Evolutionary conservation across 2,329 filamentous ascomycete genomes (phyloP), one percentile per base, ranked within the genome.

Genomic region (Raffaelea arxii): DNA sequence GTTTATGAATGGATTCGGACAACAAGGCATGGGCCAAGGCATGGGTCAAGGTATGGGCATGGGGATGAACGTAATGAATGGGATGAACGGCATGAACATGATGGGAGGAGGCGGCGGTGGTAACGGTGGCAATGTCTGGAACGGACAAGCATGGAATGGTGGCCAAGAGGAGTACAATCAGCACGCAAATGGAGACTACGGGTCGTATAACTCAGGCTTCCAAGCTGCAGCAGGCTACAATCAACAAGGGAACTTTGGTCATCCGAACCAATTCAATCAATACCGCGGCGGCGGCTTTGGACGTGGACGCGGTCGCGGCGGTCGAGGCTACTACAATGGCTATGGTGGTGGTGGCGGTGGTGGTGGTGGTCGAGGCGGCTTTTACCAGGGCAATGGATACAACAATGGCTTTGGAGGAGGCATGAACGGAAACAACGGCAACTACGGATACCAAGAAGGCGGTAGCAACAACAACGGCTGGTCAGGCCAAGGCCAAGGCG

Each of bases 91-190:
- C 72, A 83, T 85, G 80, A 83, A 77, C 66, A 86, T 91, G 84
- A 59, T 60, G 75, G 78, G 63, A 77, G 86, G 80, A 71, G 78
- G 80, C 61, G 81, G 80, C 68, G 77, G 78, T 69, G 78, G 78
- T 67, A 57, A 77, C 63, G 74, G 62, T 61, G 68, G 65, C 75
- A 82, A 83, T 77, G 82, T 81, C 73, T 87, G 83, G 82, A 85
- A 83, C 74, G 19, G 84, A 70, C 82, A 86, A 71, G 80, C 82
- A 75, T 88, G 83, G 84, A 85, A 82, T 82, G 78, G 80, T 75
- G 78, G 80, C 75, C 82, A 84, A 83, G 83, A 86, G 86, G 88
- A 86, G 84, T 87, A 80, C 82, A 89, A 80, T 81, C 72, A 83
- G 77, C 77, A n/a, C n/a, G n/a, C 80, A 84, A 87, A 80, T 85